Evolutionary conservation across 1,139 yeast genomes (phyloP).

Genomic region (Diutina scorzettiae): DNA sequence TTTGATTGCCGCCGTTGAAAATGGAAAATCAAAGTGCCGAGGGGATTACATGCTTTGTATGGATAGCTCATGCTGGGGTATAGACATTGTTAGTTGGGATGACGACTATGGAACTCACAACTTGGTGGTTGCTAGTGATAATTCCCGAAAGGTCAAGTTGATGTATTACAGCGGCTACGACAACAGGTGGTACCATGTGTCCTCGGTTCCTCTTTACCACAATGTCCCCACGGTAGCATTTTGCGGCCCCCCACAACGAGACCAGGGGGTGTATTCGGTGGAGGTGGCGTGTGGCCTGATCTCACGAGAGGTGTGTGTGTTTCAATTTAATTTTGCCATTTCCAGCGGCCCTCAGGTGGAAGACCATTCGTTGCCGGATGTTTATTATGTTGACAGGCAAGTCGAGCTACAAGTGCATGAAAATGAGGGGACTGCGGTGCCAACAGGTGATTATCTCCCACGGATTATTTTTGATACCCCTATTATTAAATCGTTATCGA

Average conservation of each 20-base stretch:
- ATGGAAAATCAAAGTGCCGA: conserved; percentile 6
- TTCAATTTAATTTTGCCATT: conserved; percentile 22
- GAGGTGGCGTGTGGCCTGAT: conserved; percentile 33
- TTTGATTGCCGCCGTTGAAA: conserved; percentile 11
- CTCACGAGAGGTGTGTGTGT: conserved; percentile 33
- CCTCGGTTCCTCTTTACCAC: conserved; percentile 35
- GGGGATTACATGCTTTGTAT: conserved; percentile 27
- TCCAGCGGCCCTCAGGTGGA: neutral
- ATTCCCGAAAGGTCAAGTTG: conserved; percentile 36
- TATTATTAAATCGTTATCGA: neutral
- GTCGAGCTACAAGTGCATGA: conserved; percentile 21
- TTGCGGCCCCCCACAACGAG: conserved; percentile 13
- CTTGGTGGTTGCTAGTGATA: conserved; percentile 44
- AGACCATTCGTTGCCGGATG: conserved; percentile 10
- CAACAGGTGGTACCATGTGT: conserved; percentile 20
- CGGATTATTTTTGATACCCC: neutral
- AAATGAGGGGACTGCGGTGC: conserved; percentile 16
- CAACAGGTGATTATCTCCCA: neutral
- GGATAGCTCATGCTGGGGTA: conserved; percentile 54
- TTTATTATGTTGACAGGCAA: conserved; percentile 10
- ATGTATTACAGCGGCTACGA: conserved; percentile 22
- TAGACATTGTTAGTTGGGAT: conserved; percentile 25
- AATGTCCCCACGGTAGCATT: conserved; percentile 51
- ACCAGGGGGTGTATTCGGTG: conserved; percentile 13
- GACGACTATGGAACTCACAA: conserved; percentile 18